Conservation (phyloP, 495 filamentous ascomycete genomes). For the Penicillium nucicola region DNA sequence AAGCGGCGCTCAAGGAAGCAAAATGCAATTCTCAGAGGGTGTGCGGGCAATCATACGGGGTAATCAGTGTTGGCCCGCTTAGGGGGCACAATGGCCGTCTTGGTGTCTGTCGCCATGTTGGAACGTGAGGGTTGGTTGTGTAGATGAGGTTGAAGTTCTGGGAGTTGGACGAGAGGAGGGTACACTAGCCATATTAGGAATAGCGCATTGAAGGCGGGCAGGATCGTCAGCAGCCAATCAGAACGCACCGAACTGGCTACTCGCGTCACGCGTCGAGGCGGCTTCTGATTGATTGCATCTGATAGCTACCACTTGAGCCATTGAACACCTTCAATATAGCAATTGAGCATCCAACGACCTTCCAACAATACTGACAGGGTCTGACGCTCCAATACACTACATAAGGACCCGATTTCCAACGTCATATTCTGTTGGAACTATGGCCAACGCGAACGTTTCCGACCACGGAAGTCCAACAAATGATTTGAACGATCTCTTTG, state of each 20-base stretch:
- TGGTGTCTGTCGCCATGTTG: slow-evolving; percentile 58
- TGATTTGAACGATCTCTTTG: slow-evolving; percentile 61
- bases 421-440: neutral
- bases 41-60: slow-evolving; percentile 56
- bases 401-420: neutral
- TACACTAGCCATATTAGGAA: slow-evolving; percentile 18
- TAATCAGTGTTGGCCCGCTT: slow-evolving; percentile 73
- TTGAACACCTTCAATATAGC: no score
- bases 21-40: neutral
- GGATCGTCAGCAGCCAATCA: slow-evolving; percentile 8
- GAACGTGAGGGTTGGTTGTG: slow-evolving; percentile 15
- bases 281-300: slow-evolving; percentile 2
- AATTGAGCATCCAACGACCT: no score
- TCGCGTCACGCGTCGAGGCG: slow-evolving; percentile 12
- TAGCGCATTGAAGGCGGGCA: slow-evolving; percentile 20
- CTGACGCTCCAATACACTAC: neutral
- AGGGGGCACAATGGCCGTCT: slow-evolving; percentile 65
- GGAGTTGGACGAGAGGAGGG: slow-evolving; percentile 22
- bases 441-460: slow-evolving; percentile 1
- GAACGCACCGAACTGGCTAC: slow-evolving; percentile 9
- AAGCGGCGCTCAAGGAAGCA: slow-evolving; percentile 5
- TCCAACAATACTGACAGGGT: no score
- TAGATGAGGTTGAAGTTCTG: slow-evolving; percentile 30
- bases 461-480: slow-evolving; percentile 20
- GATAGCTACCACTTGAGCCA: no score